Evolutionary conservation across 202 grass and related monocot genomes (phyloP).

Genomic region (Panicum hallii): DNA sequence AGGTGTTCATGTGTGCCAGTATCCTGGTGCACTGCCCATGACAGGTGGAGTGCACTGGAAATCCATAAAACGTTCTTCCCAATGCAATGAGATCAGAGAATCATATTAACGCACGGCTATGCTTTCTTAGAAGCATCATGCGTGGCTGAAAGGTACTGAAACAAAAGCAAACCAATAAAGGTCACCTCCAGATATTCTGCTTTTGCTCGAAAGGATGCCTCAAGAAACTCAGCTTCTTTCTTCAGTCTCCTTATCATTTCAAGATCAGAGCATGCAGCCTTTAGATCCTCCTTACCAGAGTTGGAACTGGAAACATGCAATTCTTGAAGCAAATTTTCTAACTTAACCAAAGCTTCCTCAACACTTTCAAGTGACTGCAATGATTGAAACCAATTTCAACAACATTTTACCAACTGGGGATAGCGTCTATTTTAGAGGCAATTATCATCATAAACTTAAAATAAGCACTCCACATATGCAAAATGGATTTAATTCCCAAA

Average conservation of each 20-base stretch:
- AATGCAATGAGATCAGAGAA: not conserved
- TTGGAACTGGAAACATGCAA: constrained; percentile 84
- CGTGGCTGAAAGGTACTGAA: constrained; percentile 22
- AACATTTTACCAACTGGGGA: constrained; percentile 21
- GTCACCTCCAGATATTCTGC: constrained; percentile 73
- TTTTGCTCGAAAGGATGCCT: constrained; percentile 97
- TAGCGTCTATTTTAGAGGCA: constrained; percentile 24
- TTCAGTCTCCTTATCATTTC: constrained; percentile 97
- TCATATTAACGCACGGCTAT: constrained; percentile 29
- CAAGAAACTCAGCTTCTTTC: constrained; percentile 98
- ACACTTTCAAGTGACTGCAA: constrained; percentile 98
- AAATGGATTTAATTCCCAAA: constrained; percentile 14
- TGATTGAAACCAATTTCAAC: constrained; percentile 41
- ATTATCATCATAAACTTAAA: constrained; percentile 40
- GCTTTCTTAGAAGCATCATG: constrained; percentile 13
- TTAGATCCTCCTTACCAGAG: constrained; percentile 84
- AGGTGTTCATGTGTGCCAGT: not conserved
- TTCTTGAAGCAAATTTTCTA: constrained; percentile 97
- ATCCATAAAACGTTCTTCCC: constrained; percentile 17
- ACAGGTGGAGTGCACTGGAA: not conserved
- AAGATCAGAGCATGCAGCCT: constrained; percentile 96
- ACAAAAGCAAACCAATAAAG: constrained; percentile 27
- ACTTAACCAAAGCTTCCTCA: constrained; percentile 91
- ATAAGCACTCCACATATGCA: constrained; percentile 25
- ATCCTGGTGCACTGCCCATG: not conserved